Percentiles rank a stretch among this genome's conserved stretches.
Conservation (phyloP, 768 basidiomycete genomes). For the Podaxis sp. region DNA sequence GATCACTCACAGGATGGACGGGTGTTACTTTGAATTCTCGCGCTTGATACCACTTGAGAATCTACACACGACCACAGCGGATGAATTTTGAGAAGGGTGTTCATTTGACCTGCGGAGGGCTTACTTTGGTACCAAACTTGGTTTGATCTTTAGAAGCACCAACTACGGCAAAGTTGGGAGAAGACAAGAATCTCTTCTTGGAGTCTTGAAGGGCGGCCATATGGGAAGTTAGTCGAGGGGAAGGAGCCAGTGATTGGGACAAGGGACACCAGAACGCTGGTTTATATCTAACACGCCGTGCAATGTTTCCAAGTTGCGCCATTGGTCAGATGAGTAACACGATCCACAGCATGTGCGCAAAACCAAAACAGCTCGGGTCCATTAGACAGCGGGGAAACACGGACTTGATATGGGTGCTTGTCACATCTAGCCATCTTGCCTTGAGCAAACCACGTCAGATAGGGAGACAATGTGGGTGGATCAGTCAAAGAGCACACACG, state of each 20-base stretch:
- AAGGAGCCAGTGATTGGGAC: neutral
- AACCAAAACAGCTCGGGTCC: neutral
- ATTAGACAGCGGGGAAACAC: neutral
- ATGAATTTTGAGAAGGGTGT: neutral
- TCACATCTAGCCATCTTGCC: neutral
- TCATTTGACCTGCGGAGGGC: conserved; percentile 2
- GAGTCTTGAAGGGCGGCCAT: conserved; percentile 28
- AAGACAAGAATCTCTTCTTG: conserved; percentile 62
- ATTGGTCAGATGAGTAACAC: conserved; percentile 7
- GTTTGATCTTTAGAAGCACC: conserved; percentile 79
- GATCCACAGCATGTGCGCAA: neutral
- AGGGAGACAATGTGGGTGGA: neutral
- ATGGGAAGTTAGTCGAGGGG: neutral
- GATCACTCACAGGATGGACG: conserved; percentile 63
- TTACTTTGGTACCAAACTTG: conserved; percentile 78
- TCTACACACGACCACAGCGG: conserved; percentile 36
- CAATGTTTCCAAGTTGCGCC: conserved; percentile 7
- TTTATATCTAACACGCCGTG: conserved; percentile 5
- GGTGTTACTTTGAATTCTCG: conserved; percentile 64
- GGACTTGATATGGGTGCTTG: neutral
- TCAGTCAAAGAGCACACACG: neutral
- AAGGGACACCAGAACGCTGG: neutral
- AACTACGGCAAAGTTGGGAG: conserved; percentile 71
- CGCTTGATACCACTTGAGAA: conserved; percentile 74
- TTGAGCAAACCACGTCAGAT: neutral